These are phyloP conservation scores for Lagenidium giganteum DNA, from an alignment of 352 stramenopile genomes.

Conservation along the genomic window DNA sequence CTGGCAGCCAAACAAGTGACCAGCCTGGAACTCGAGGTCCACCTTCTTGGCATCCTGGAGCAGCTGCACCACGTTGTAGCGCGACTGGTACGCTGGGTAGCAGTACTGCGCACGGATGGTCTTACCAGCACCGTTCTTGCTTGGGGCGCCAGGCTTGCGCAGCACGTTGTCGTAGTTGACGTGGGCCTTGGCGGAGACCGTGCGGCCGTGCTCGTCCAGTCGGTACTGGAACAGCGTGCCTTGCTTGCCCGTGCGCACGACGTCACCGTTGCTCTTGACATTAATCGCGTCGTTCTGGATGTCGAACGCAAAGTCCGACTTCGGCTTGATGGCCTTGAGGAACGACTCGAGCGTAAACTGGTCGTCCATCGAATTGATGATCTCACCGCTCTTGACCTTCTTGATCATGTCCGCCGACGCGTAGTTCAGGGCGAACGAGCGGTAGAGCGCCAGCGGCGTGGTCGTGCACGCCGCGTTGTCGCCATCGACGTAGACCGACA, in stretches of 20 bases:
- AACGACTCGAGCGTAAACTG: slow-evolving; percentile 21
- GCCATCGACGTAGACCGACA: slow-evolving; percentile 22
- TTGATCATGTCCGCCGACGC: slow-evolving; percentile 22
- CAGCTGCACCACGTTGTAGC: slow-evolving; percentile 26
- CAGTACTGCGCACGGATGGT: slow-evolving; percentile 29
- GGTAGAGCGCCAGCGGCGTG: slow-evolving; percentile 23
- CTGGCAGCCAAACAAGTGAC: slow-evolving; percentile 26
- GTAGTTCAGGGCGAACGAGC: slow-evolving; percentile 25
- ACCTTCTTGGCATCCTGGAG: slow-evolving; percentile 18
- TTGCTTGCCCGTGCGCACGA: slow-evolving; percentile 17
- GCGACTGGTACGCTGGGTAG: slow-evolving; percentile 21
- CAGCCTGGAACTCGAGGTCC: slow-evolving; percentile 22
- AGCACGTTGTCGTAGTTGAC: slow-evolving; percentile 25
- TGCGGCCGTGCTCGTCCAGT: slow-evolving; percentile 19
- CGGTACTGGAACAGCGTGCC: slow-evolving; percentile 21
- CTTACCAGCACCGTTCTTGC: slow-evolving; percentile 14
- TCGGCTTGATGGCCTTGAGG: slow-evolving; percentile 11
- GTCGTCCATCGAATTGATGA: slow-evolving; percentile 34
- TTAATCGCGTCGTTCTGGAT: slow-evolving; percentile 24
- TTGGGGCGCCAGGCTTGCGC: slow-evolving; percentile 15
- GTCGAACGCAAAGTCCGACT: slow-evolving; percentile 3
- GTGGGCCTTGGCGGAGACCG: slow-evolving; percentile 5
- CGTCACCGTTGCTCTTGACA: slow-evolving; percentile 19
- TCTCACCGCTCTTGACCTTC: slow-evolving; percentile 24
- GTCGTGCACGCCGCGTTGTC: slow-evolving; percentile 13